Base-by-base conservation (phyloP, 2,329 filamentous ascomycete genomes). In the Microdochium bolleyi region DNA sequence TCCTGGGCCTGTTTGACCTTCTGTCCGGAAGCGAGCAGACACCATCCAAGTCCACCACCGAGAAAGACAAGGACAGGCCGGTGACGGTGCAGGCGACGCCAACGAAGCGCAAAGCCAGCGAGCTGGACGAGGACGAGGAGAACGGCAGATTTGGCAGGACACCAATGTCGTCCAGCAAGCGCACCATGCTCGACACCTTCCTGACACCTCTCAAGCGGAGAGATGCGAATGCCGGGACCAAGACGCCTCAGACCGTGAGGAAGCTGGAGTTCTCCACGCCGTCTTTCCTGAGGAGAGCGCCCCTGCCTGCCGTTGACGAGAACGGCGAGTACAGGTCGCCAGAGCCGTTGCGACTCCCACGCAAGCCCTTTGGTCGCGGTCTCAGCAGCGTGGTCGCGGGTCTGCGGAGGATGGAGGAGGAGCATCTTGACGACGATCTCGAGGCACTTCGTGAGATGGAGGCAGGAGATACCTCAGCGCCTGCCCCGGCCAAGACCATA, bases 1-100 rank as follows among this genome's bases (percentile, higher is more conserved):
- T 91, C 1, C 74, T 94, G 2, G 88, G 89, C 3, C 70, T 94
- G 19, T 94, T 94, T 64, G 89, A 92, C 62, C 70, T 87, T 11
- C 70, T 90, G 8, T 71, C 74, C 24, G 75, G 79, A 53, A 72
- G 73, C 44, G 73, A 74, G 22, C 67, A 74, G 41, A 46, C 77
- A 4, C 78, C 80, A 1, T 77, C 78, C 4, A 77, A 71, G 50
- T 73, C 3, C 51, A 68, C 55, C 67, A 30, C 57, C 66, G 54
- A 60, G 66, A 56, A 75, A 70, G 50, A 68, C 72, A 37, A 71
- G 64, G 62, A 71, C 66, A 60, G 58, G 9, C 46, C 57, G 7
- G 27, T 54, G 4, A 59, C 60, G 14, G 24, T 63, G 3, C 61
- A 72, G n/a, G 66, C 70, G 8, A 81, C 78, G 10, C 77, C 78